Base-by-base conservation (phyloP, 257 asterid genomes). In the Solanum lycopersicoides region DNA sequence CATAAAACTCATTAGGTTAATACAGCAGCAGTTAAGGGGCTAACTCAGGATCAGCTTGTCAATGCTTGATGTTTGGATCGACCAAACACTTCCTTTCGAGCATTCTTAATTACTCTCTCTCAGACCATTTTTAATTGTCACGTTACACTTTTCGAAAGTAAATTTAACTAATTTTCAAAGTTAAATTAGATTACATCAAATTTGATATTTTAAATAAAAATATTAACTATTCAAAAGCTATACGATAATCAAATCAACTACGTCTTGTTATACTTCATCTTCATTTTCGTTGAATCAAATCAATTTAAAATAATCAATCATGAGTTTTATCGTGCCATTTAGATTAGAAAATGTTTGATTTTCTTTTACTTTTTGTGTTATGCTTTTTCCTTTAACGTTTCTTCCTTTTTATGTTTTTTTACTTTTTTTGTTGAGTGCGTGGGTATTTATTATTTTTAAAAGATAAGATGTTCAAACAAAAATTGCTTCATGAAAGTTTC, bases 51-150 rank as follows among this genome's bases (percentile, higher is more conserved):
- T 50, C 23, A 16, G 60, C 60, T 50, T 50, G 60, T 50, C 60
- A 50, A 16, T 50, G 23, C 9, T 50, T 83, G 92, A 93, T 41
- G 91, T 91, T 35, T 94, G 94, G 95, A 82, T 93, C 34, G 97
- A 93, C 72, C 93, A 86, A 87, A 90, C 91, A 59, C 83, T 91
- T n/a, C 83, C 59, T 44, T 83, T 93, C 65, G 93, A 91, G 88
- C 90, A 91, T 71, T 79, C 82, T 37, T 37, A 37, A 37, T 37
- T 37, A 37, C 41, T 37, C 41, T 37, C 41, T 7, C 8, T 37
- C 8, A 0, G 41, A 5, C 41, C 41, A 37, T 37, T 37, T 35
- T 37, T 37, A 37, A 37, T 37, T 35, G 39, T 35, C 1, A 37
- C 6, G 41, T 37, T 6, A 1, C 1, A 1, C 8, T 37, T 6